Conservation (phyloP, 352 stramenopile species). For the Stramenopiles sp. region DNA sequence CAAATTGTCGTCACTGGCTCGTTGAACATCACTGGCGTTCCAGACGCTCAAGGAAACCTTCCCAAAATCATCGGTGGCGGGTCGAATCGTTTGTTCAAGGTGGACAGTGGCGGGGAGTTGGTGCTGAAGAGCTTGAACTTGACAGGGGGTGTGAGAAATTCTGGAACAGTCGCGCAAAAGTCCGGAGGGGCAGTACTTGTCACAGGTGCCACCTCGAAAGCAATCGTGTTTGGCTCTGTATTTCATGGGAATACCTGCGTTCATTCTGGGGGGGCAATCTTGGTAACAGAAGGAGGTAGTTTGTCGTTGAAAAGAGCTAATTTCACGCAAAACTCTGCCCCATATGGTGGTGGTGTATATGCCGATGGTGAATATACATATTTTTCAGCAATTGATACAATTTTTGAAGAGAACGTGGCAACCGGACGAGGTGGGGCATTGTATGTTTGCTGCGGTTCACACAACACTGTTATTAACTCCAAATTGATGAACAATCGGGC, state of each 20-base stretch:
- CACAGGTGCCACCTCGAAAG: background rate
- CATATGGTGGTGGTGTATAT: no score
- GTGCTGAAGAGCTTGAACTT: slow-evolving; percentile 13
- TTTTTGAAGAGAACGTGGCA: no score
- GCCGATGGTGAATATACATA: no score
- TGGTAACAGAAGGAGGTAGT: background rate
- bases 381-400: no score
- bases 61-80: slow-evolving; percentile 12
- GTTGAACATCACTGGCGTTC: slow-evolving; percentile 8
- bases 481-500: no score
- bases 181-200: no score
- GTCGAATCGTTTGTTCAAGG: slow-evolving; percentile 8
- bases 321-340: background rate
- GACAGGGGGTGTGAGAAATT: background rate
- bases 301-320: background rate
- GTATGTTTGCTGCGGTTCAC: no score
- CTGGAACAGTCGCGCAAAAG: no score
- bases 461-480: no score
- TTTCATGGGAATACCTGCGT: background rate
- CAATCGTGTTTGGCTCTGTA: background rate
- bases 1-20: background rate
- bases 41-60: slow-evolving; percentile 10
- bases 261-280: background rate
- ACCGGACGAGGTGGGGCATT: no score
- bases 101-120: slow-evolving; percentile 10